phyloP scores from a whole-genome alignment of 768 basidiomycete genomes.

The Mycena rosella region DNA sequence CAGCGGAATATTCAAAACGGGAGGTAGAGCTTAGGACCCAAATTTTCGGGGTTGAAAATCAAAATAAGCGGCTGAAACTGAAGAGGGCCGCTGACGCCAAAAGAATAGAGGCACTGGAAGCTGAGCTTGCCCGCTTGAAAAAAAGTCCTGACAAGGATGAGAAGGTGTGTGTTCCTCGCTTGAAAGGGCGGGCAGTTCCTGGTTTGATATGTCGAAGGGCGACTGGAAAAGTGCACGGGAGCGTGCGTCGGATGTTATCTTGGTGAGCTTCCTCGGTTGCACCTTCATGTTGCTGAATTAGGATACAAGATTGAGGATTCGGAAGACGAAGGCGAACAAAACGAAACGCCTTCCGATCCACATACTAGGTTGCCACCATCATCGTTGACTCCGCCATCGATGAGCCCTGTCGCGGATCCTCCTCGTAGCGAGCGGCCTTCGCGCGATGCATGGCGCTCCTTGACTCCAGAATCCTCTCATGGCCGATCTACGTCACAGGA shows the following conservation, averaged over 20 bases:
- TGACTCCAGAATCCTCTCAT: neutral
- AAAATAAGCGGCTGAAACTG: conserved; percentile 9
- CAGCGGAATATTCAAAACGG: neutral
- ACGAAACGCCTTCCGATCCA: neutral
- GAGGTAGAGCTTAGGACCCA: neutral
- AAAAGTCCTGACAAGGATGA: neutral
- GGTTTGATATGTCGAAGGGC: too few species aligned
- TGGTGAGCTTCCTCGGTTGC: neutral
- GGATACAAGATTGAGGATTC: conserved; percentile 9
- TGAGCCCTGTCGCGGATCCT: neutral
- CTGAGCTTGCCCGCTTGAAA: conserved; percentile 1
- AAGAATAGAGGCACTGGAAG: conserved; percentile 11
- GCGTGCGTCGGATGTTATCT: neutral
- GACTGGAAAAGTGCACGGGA: too few species aligned
- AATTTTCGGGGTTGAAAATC: neutral
- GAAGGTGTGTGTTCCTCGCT: neutral
- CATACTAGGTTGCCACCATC: neutral
- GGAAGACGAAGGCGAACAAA: conserved; percentile 2
- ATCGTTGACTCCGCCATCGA: neutral
- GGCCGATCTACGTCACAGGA: neutral
- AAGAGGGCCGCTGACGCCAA: conserved; percentile 11
- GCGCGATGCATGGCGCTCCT: neutral
- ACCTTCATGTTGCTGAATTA: neutral
- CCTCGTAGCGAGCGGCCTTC: neutral
- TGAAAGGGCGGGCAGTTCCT: too few species aligned